Percentiles rank a stretch among this genome's conserved stretches.
Evolutionary conservation across 108 stramenopile species (phyloP).

Genomic region (Schizochytrium sp.): DNA sequence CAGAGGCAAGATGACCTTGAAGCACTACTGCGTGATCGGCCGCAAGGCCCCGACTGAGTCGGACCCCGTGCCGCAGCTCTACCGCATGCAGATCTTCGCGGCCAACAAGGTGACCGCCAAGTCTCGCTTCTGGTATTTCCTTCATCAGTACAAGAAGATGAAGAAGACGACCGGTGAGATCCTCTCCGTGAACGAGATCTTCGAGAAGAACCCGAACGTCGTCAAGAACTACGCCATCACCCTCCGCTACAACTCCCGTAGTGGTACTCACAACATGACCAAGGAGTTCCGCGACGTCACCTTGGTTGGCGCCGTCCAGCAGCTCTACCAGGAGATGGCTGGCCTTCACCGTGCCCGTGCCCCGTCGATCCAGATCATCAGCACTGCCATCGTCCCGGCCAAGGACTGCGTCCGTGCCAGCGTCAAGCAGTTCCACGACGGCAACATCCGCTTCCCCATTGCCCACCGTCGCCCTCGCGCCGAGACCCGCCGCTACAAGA

Average conservation of each 20-base stretch:
- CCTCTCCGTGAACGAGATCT: slow-evolving; percentile 93
- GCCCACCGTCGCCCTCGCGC: slow-evolving; percentile 92
- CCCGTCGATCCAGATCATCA: slow-evolving; percentile 98
- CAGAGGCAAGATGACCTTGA: slow-evolving; percentile 69
- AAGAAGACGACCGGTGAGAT: slow-evolving; percentile 99
- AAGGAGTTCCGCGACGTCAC: slow-evolving; percentile 97
- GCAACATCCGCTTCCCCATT: slow-evolving; percentile 96
- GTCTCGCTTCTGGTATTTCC: slow-evolving; percentile 99
- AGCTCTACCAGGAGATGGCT: slow-evolving; percentile 99
- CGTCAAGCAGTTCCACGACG: slow-evolving; percentile 89
- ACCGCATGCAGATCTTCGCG: slow-evolving; percentile 99
- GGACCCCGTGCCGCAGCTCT: slow-evolving; percentile 96
- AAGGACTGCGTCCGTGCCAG: slow-evolving; percentile 89
- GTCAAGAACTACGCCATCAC: slow-evolving; percentile 99
- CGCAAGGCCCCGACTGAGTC: slow-evolving; percentile 95
- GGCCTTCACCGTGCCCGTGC: slow-evolving; percentile 98
- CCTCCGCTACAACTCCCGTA: slow-evolving; percentile 97
- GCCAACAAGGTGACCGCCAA: slow-evolving; percentile 78
- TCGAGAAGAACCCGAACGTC: slow-evolving; percentile 93
- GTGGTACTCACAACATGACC: slow-evolving; percentile 99
- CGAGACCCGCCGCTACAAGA: slow-evolving; percentile 72
- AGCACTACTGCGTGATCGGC: slow-evolving; percentile 99
- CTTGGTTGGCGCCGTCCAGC: slow-evolving; percentile 93
- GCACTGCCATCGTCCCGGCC: slow-evolving; percentile 88
- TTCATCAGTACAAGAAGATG: slow-evolving; percentile 99